Conservation (phyloP, 2,329 filamentous ascomycete genomes). For the Emergomyces pasteurianus region DNA sequence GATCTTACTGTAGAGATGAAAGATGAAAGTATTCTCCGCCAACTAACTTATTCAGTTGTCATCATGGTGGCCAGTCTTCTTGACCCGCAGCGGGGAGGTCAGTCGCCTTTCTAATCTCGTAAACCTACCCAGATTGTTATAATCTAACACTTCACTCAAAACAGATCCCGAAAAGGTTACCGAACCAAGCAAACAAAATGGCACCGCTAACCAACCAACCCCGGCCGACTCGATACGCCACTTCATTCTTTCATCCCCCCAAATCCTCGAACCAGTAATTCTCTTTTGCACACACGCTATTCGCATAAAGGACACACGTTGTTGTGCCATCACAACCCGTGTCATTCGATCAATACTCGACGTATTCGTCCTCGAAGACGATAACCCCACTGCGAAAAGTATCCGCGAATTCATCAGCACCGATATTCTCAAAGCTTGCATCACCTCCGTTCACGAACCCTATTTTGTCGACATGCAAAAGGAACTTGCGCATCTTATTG, state of each 20-base stretch:
- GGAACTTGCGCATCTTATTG: slow-evolving; percentile 78
- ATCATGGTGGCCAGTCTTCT: slow-evolving; percentile 84
- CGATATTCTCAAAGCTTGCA: slow-evolving; percentile 79
- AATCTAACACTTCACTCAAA: slow-evolving; percentile 3
- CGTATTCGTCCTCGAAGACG: slow-evolving; percentile 50
- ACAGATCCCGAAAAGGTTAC: slow-evolving; percentile 24
- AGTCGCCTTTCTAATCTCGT: slow-evolving; percentile 15
- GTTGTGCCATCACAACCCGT: slow-evolving; percentile 71
- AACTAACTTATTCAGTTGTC: slow-evolving; percentile 84
- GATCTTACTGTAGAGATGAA: slow-evolving; percentile 95
- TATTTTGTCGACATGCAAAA: slow-evolving; percentile 96
- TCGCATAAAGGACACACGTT: slow-evolving; percentile 77
- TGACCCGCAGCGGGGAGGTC: slow-evolving; percentile 57
- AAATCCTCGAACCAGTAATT: slow-evolving; percentile 76
- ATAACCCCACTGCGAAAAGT: slow-evolving; percentile 44
- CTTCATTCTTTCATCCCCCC: slow-evolving; percentile 67
- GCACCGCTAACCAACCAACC: slow-evolving; percentile 27
- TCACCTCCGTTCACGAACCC: slow-evolving; percentile 81
- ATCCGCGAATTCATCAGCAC: slow-evolving; percentile 84
- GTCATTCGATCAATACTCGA: slow-evolving; percentile 78
- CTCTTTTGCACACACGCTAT: slow-evolving; percentile 87
- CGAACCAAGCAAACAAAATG: slow-evolving; percentile 23
- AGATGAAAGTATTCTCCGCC: slow-evolving; percentile 83
- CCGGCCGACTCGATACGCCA: slow-evolving; percentile 50
- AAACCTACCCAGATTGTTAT: slow-evolving; percentile 1